A percentile compares a stretch with the other conserved stretches of the same genome.
phyloP scores from a whole-genome alignment of 257 asterid species.

The Plantago major region DNA sequence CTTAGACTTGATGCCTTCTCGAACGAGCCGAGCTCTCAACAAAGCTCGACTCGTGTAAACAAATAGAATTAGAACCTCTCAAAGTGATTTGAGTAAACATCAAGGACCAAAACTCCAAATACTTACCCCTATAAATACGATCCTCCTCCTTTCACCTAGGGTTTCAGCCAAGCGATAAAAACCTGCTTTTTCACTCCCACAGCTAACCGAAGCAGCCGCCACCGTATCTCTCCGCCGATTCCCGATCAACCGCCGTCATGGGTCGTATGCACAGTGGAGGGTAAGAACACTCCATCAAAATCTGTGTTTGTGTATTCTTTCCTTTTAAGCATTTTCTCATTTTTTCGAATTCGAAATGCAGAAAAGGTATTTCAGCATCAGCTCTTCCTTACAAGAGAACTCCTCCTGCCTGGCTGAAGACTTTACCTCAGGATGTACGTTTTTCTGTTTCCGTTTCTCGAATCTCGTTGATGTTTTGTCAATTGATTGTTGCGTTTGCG shows the following conservation, averaged over 20 bases:
- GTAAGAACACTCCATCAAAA: conserved; percentile 24
- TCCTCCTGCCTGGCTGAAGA: conserved; percentile 83
- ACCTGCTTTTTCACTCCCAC: neutral
- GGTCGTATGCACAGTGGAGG: conserved; percentile 98
- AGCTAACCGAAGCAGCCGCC: conserved; percentile 15
- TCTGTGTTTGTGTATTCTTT: neutral
- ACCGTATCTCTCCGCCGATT: conserved; percentile 15
- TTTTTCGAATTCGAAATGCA: conserved; percentile 25
- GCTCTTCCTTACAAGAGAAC: conserved; percentile 89
- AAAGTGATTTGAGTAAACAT: no score
- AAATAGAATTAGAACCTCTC: no score
- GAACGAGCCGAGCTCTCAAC: no score
- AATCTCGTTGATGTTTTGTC: neutral
- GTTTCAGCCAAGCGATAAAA: conserved; percentile 22
- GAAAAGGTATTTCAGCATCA: conserved; percentile 85
- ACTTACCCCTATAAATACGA: conserved; percentile 1
- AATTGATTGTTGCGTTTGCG: neutral
- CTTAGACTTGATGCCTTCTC: no score
- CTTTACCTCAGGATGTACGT: conserved; percentile 49
- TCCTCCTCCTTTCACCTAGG: conserved; percentile 2
- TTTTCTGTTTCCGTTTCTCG: neutral
- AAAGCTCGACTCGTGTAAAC: no score
- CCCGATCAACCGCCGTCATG: conserved; percentile 35
- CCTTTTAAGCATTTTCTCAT: neutral
- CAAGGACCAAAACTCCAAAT: no score